A percentile compares a stretch with the other conserved stretches of the same genome.
These are phyloP conservation scores for Solanum sitiens DNA, from an alignment of 257 asterid genomes.

Conservation along the genomic window DNA sequence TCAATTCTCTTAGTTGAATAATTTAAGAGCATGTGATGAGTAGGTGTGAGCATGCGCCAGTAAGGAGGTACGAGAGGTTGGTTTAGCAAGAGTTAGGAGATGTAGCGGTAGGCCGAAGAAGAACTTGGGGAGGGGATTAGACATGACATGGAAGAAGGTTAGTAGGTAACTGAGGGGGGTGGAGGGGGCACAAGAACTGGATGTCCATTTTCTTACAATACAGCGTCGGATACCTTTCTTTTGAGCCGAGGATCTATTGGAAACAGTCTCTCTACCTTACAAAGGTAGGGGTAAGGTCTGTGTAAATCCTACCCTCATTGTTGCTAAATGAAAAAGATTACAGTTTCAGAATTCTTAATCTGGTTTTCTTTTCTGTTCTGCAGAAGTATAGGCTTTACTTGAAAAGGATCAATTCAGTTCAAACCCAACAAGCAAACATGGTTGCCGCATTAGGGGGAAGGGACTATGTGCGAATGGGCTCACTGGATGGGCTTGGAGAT, in stretches of 20 bases:
- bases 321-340: not conserved
- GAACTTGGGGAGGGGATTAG: not conserved
- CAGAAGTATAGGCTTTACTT: slow-evolving; percentile 86
- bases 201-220: not conserved
- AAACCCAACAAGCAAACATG: slow-evolving; percentile 71
- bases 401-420: slow-evolving; percentile 61
- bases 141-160: not conserved
- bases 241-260: not conserved
- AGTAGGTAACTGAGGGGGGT: not conserved
- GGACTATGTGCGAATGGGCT: slow-evolving; percentile 51
- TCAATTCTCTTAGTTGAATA: not conserved
- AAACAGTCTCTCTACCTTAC: not conserved
- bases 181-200: not conserved
- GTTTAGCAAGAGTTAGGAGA: not conserved
- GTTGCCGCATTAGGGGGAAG: slow-evolving; percentile 63
- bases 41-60: not conserved
- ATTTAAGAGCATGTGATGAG: not conserved
- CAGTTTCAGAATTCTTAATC: not conserved
- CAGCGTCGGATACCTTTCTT: not conserved
- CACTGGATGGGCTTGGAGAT: slow-evolving; percentile 61
- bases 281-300: not conserved
- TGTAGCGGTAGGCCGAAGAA: not conserved
- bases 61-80: not conserved
- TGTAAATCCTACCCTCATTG: not conserved
- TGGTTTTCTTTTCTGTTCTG: slow-evolving; percentile 2